Evolutionary conservation across 164 flowering plant species (phyloP), one percentile per base, ranked within the genome.

Genomic region (Nymphaea thermarum): DNA sequence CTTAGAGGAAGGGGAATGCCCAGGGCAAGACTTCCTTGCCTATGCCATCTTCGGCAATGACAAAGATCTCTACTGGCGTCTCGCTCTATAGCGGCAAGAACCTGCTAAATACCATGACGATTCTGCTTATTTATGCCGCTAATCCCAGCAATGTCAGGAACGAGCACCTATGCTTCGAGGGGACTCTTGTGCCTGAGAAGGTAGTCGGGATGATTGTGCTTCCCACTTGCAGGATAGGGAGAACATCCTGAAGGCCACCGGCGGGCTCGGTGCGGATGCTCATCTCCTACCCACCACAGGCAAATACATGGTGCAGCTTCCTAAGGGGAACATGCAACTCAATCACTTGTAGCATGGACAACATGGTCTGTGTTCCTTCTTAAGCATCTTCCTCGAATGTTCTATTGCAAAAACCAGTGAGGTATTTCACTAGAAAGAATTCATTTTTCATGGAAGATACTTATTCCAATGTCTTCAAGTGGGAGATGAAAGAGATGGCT

Each of bases 21-120:
- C n/a, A n/a, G n/a, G n/a, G n/a, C n/a, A n/a, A n/a, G 89, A 90
- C 17, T 93, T 93, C 75, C 98, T 94, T 11, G 83, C 88, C 0
- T 78, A 81, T 53, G 73, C 84, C 10, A 81, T 36, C 6, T 85
- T 89, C 5, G 96, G 93, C 43, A 80, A 85, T 60, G 90, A 89
- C 14, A n/a, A 81, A 77, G 63, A 86, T 82, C 3, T 82, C 70
- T 78, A 63, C 82, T 0, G 97, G 98, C 4, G 87, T 73, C 0
- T 87, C 97, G 16, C 83, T 93, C n/a, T 91, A 84, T 59, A 71
- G 74, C 57, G 96, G 93, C 15, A 83, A 80, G 45, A 66, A 76
- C 18, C 66, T 84, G 43, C 43, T 85, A 4, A 72, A 69, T 42
- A 25, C 70, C 8, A 3, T 17, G 6, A 43, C 71, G 10, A 16